Evolutionary conservation across 2,329 filamentous ascomycete genomes (phyloP).

Genomic region (Phyllachora maydis): DNA sequence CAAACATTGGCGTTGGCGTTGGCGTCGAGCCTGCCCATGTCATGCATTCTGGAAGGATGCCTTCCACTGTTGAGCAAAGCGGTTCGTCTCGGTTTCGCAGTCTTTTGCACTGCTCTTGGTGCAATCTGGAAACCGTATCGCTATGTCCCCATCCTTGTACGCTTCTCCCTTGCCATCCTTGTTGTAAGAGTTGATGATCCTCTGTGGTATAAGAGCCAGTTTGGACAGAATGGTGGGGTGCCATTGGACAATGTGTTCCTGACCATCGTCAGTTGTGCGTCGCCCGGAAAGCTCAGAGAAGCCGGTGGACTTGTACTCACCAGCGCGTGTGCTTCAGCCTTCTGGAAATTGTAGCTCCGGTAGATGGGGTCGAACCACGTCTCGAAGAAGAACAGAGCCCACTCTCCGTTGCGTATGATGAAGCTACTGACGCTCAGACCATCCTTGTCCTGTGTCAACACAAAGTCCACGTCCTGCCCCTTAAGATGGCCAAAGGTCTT

Average conservation of each 20-base stretch:
- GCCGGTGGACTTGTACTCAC: no score
- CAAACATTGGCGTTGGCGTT: no score
- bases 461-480: slow-evolving; percentile 56
- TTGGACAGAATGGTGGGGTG: slow-evolving; percentile 88
- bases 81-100: slow-evolving; percentile 52
- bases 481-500: slow-evolving; percentile 76
- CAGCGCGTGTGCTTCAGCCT: slow-evolving; percentile 78
- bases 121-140: slow-evolving; percentile 63
- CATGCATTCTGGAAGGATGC: slow-evolving; percentile 25
- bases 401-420: slow-evolving; percentile 64
- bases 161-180: slow-evolving; percentile 30
- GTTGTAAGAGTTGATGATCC: slow-evolving; percentile 62
- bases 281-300: no score
- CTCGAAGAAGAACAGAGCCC: slow-evolving; percentile 83
- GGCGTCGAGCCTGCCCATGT: no score
- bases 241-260: slow-evolving; percentile 89
- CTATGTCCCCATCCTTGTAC: slow-evolving; percentile 70
- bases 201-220: slow-evolving; percentile 75
- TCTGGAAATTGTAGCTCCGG: slow-evolving; percentile 87
- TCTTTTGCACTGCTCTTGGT: slow-evolving; percentile 30
- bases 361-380: slow-evolving; percentile 94
- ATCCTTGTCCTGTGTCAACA: slow-evolving; percentile 67
- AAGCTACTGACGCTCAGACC: slow-evolving; percentile 63
- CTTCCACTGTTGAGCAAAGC: slow-evolving; percentile 25
- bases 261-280: slow-evolving; percentile 1